Evolutionary conservation across 805 yeast species (phyloP), one percentile per base, ranked within the genome.

Genomic region (Candida odintsovae): DNA sequence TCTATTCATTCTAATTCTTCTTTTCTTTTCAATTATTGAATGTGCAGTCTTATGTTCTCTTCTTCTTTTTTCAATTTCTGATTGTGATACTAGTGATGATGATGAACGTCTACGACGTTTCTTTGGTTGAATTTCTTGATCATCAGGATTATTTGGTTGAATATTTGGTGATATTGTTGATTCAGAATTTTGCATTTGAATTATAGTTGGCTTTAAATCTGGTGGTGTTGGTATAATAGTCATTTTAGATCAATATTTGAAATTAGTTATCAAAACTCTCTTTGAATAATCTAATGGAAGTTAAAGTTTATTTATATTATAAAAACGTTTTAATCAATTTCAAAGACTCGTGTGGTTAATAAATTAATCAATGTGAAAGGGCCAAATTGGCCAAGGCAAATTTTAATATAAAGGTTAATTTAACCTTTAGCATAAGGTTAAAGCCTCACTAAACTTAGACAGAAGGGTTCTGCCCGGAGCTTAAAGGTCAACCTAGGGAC

Each of bases 1-100:
- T 45, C 90, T 70, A 63, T 87, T 87, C 72, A 87, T 84, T 59
- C 85, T 84, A 44, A 83, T 76, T 50, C 95, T 69, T 54, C 95
- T 72, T 55, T 86, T 77, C 57, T 87, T 83, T 63, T 87, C 95
- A 49, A 87, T 87, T 37, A 84, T 81, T 3, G 90, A 82, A 62
- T 87, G 95, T 15, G 82, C 81, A 11, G 73, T 69, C 53, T 75
- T 78, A 38, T 78, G 68, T 39, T 77, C 79, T 43, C 68, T 65
- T 47, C 71, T 68, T 46, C 75, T 69, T 51, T 65, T 64, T 40
- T 71, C 78, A 5, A 67, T 46, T 41, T 61, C 65, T 13, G 54
- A 49, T 13, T 57, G 63, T 2, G 64, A 57, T 6, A 55, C 47
- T 2, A 58, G 40, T 4, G 61, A 55, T 1, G 59, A 38, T 0